phyloP scores from a whole-genome alignment of 805 yeast genomes.

The Candida pseudofarinosa region DNA sequence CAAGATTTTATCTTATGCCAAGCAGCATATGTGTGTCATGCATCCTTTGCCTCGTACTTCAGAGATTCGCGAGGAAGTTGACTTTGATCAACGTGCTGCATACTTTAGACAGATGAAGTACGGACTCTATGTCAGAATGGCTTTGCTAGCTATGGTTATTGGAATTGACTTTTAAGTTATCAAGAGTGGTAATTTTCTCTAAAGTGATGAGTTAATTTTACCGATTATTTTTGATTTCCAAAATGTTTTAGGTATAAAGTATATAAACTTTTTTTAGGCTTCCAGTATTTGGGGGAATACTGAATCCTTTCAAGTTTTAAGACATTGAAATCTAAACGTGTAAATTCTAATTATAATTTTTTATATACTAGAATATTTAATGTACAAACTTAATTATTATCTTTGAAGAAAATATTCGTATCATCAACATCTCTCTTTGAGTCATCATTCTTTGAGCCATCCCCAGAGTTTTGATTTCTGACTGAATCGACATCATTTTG shows the following conservation, averaged over 20 bases:
- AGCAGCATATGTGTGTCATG: slow-evolving; percentile 98
- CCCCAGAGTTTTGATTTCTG: slow-evolving; percentile 3
- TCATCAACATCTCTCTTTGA: slow-evolving; percentile 12
- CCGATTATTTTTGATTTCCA: not conserved
- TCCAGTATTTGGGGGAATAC: slow-evolving; percentile 4
- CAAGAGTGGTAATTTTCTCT: too few relatives aligned
- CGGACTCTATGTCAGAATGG: slow-evolving; percentile 98
- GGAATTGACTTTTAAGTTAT: slow-evolving; percentile 75
- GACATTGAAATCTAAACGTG: not conserved
- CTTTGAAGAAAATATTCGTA: slow-evolving; percentile 17
- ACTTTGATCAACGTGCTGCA: slow-evolving; percentile 98
- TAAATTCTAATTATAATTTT: too few relatives aligned
- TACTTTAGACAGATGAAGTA: slow-evolving; percentile 99
- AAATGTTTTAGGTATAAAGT: not conserved
- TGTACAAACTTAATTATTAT: slow-evolving; percentile 5
- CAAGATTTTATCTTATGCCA: slow-evolving; percentile 84
- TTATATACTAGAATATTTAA: slow-evolving; percentile 1
- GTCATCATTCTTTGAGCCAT: slow-evolving; percentile 5
- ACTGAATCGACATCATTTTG: slow-evolving; percentile 1
- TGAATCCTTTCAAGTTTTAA: not conserved
- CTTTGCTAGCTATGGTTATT: slow-evolving; percentile 94
- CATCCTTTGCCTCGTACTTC: slow-evolving; percentile 97
- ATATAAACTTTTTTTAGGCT: not conserved
- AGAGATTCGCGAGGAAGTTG: slow-evolving; percentile 97
- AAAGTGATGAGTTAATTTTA: too few relatives aligned